phyloP scores from a whole-genome alignment of 345 rosid genomes.

The Rhodamnia argentea region DNA sequence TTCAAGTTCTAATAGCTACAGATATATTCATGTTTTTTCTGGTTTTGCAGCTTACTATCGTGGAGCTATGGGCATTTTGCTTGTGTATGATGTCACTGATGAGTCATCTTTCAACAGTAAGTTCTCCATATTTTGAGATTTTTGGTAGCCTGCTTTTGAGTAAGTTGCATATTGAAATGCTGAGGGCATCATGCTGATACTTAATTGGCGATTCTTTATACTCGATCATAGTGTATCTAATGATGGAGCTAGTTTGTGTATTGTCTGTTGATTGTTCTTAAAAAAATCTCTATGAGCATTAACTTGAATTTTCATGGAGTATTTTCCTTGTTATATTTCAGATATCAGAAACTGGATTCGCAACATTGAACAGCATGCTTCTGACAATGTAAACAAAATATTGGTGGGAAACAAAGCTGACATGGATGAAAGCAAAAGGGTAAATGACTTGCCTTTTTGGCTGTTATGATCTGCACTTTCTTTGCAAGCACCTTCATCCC shows the following conservation, averaged over 20 bases:
- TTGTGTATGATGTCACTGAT: constrained; percentile 75
- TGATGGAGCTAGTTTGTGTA: background rate
- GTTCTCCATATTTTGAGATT: background rate
- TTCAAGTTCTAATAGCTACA: background rate
- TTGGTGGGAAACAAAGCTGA: constrained; percentile 98
- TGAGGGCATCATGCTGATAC: background rate
- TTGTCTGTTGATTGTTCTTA: background rate
- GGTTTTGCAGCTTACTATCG: constrained; percentile 55
- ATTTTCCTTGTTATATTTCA: constrained; percentile 4
- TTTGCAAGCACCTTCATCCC: background rate
- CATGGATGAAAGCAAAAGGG: constrained; percentile 99
- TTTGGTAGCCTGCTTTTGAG: background rate
- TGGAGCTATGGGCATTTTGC: constrained; percentile 83
- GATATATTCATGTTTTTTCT: background rate
- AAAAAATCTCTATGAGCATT: background rate
- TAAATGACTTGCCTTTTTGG: constrained; percentile 6
- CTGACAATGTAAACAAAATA: constrained; percentile 89
- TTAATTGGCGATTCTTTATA: background rate
- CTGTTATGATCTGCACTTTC: background rate
- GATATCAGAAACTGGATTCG: constrained; percentile 99
- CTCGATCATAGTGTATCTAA: background rate
- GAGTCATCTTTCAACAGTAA: constrained; percentile 80
- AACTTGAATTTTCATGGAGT: background rate
- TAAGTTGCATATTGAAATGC: no score
- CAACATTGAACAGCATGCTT: constrained; percentile 95